A percentile compares a stretch with the other conserved stretches of the same genome.
Evolutionary conservation across 225 moss, liverwort and hornwort species (phyloP).

Genomic region (Sphagnum contortum): DNA sequence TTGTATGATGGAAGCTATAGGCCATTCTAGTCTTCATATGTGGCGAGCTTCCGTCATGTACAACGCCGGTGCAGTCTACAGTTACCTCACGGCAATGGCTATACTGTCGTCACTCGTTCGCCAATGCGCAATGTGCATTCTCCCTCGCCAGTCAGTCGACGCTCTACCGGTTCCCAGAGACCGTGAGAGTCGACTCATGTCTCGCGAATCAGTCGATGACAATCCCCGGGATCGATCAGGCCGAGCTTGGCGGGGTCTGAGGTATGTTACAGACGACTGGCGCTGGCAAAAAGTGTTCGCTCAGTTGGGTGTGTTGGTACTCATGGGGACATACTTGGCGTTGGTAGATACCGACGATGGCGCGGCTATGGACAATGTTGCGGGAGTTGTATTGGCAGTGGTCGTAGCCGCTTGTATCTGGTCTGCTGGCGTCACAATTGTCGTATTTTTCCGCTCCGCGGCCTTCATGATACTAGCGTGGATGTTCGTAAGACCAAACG

Average conservation of each 20-base stretch:
- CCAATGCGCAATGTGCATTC: neutral
- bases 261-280: slow-evolving; percentile 17
- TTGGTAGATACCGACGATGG: slow-evolving; percentile 16
- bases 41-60: slow-evolving; percentile 1
- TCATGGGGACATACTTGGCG: slow-evolving; percentile 27
- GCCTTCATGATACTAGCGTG: too few species aligned
- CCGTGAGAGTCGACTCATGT: too few species aligned
- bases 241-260: neutral
- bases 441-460: neutral
- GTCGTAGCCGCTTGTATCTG: slow-evolving; percentile 28
- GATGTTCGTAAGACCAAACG: too few species aligned
- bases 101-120: slow-evolving; percentile 5
- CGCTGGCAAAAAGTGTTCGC: slow-evolving; percentile 43
- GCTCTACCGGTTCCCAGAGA: too few species aligned
- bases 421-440: slow-evolving; percentile 5
- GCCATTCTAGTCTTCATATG: slow-evolving; percentile 4
- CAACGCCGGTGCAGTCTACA: neutral
- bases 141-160: too few species aligned
- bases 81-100: neutral
- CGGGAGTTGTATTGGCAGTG: slow-evolving; percentile 29
- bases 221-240: too few species aligned
- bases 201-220: too few species aligned
- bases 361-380: slow-evolving; percentile 19
- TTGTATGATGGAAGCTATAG: slow-evolving; percentile 9
- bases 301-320: slow-evolving; percentile 22